Evolutionary conservation across 352 stramenopile genomes (phyloP).

Genomic region (Globisporangium emineosum): DNA sequence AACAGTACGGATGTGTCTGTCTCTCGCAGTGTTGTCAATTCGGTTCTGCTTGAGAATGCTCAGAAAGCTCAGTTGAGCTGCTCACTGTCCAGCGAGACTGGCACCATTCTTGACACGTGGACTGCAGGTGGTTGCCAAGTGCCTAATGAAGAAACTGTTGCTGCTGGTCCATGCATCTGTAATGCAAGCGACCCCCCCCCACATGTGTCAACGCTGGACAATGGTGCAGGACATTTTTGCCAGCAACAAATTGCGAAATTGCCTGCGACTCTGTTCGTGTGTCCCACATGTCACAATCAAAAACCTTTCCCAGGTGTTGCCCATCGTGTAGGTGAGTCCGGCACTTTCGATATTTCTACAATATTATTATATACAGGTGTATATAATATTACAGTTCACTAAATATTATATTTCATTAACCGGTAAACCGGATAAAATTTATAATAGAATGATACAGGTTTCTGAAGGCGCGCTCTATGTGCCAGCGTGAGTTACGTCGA

Average conservation of each 20-base stretch:
- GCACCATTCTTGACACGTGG: neutral
- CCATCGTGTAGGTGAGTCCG: neutral
- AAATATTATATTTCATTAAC: too few relatives aligned
- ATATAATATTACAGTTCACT: neutral
- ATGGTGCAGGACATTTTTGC: neutral
- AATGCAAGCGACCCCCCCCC: neutral
- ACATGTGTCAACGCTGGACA: neutral
- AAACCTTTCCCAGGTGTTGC: neutral
- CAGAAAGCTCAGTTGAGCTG: neutral
- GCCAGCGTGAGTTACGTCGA: conserved; percentile 10
- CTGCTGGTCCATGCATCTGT: too few relatives aligned
- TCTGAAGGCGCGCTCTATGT: conserved; percentile 2
- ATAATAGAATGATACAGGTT: too few relatives aligned
- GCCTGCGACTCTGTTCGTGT: neutral
- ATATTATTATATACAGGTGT: neutral
- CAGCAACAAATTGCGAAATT: neutral
- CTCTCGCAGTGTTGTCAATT: neutral
- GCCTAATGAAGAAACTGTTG: neutral
- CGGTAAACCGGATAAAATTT: too few relatives aligned
- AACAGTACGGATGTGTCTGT: neutral
- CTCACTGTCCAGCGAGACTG: neutral
- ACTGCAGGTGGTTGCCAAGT: too few relatives aligned
- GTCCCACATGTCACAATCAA: conserved; percentile 8
- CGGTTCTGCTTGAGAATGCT: neutral
- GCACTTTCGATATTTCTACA: conserved; percentile 3